These are phyloP conservation scores for Gossypium sturtianum DNA, from an alignment of 345 rosid species.

Conservation along the genomic window DNA sequence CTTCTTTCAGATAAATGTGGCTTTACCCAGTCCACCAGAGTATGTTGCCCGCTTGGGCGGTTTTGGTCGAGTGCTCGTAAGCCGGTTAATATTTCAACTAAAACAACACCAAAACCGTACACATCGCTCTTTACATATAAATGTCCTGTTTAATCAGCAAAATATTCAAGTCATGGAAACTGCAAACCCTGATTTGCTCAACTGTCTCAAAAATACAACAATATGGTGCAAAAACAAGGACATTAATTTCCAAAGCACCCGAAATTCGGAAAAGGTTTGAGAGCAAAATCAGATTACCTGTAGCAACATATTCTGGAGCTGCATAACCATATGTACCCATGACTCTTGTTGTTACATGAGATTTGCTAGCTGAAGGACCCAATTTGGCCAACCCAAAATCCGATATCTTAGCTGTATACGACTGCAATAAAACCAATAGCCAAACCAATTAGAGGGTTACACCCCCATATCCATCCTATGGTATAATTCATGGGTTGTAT, in stretches of 20 bases:
- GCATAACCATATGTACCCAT: constrained; percentile 96
- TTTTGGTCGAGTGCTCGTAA: constrained; percentile 63
- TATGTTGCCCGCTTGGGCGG: constrained; percentile 71
- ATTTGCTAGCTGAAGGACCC: constrained; percentile 95
- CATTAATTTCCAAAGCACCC: not conserved
- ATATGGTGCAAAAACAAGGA: not conserved
- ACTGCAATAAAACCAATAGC: constrained; percentile 36
- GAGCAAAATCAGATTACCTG: constrained; percentile 40
- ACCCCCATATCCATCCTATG: not conserved
- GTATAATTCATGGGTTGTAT: not conserved
- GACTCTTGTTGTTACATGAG: constrained; percentile 91
- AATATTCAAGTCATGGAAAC: too few relatives aligned
- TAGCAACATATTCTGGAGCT: constrained; percentile 95
- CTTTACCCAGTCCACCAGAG: constrained; percentile 75
- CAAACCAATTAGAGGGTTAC: not conserved
- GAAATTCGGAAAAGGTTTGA: constrained; percentile 6
- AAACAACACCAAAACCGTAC: constrained; percentile 85
- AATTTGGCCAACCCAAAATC: constrained; percentile 92
- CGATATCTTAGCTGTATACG: constrained; percentile 77
- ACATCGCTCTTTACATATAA: constrained; percentile 94
- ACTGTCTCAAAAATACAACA: not conserved
- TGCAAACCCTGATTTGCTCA: not conserved
- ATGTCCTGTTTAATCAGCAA: constrained; percentile 53
- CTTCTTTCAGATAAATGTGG: constrained; percentile 65
- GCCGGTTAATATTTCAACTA: constrained; percentile 79